These are phyloP conservation scores for Hanseniaspora nectarophila DNA, from an alignment of 805 yeast genomes.

Conservation along the genomic window DNA sequence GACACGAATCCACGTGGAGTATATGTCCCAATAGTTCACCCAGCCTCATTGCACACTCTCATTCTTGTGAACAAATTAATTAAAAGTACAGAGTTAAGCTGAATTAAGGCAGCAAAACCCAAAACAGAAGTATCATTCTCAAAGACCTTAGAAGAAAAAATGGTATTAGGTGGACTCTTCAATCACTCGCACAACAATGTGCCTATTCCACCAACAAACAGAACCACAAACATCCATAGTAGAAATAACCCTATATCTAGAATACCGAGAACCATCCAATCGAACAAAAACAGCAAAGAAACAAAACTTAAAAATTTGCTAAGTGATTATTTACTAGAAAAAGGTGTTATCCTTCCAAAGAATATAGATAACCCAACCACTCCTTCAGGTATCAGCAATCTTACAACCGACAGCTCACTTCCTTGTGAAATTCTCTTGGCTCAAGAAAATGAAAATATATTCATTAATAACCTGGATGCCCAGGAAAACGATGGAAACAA, in stretches of 20 bases:
- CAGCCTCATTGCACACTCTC: too few species aligned
- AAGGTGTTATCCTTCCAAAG: constrained; percentile 2
- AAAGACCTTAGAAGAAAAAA: neutral
- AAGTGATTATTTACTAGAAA: constrained; percentile 5
- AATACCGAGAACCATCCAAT: neutral
- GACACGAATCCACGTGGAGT: neutral
- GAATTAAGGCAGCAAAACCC: too few species aligned
- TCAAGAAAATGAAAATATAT: constrained; percentile 6
- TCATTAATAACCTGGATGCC: neutral
- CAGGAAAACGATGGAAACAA: neutral
- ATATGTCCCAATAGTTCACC: too few species aligned
- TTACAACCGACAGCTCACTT: neutral
- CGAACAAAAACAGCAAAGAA: neutral
- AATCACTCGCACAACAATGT: neutral
- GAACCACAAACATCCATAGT: neutral
- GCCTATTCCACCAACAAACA: neutral
- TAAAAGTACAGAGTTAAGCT: too few species aligned
- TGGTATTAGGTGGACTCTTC: constrained; percentile 1
- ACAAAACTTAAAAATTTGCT: neutral
- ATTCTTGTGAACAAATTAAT: too few species aligned
- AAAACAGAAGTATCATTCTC: too few species aligned
- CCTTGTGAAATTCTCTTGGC: constrained; percentile 12
- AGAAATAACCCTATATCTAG: neutral
- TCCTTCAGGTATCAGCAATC: neutral
- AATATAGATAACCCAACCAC: neutral